A percentile compares a stretch with the other conserved stretches of the same genome.
Evolutionary conservation across 345 rosid species (phyloP).

Genomic region (Ceriops decandra): DNA sequence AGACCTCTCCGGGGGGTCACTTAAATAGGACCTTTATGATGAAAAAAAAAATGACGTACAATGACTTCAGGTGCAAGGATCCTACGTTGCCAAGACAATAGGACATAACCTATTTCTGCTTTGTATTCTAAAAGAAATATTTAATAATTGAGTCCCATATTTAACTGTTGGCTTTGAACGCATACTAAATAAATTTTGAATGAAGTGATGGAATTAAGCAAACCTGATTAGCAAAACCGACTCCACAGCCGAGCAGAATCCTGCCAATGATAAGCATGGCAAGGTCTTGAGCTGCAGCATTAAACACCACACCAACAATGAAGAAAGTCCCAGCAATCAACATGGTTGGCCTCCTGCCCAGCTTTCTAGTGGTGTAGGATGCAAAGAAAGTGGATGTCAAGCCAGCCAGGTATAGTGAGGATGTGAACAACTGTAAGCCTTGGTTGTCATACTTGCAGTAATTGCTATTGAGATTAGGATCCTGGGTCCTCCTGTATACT

Average conservation of each 20-base stretch:
- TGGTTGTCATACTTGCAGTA: conserved; percentile 96
- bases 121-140: not conserved
- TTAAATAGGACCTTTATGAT: too few species aligned
- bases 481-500: conserved; percentile 43
- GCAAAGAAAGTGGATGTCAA: conserved; percentile 86
- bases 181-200: not conserved
- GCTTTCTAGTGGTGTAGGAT: conserved; percentile 80
- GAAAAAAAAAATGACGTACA: too few species aligned
- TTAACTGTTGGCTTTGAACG: not conserved
- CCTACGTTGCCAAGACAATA: too few species aligned
- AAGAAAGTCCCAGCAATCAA: conserved; percentile 87
- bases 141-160: not conserved
- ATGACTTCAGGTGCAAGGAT: too few species aligned
- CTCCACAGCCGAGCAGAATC: conserved; percentile 88
- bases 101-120: too few species aligned
- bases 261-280: conserved; percentile 91
- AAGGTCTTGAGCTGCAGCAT: conserved; percentile 69
- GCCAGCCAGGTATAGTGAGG: conserved; percentile 90
- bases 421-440: conserved; percentile 83
- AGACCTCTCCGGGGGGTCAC: too few species aligned
- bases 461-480: conserved; percentile 35
- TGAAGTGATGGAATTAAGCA: not conserved
- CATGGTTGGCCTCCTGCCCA: conserved; percentile 79
- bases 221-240: conserved; percentile 93
- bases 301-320: conserved; percentile 64